A percentile compares a stretch with the other conserved stretches of the same genome.
Conservation (phyloP, 2,329 filamentous ascomycete genomes). For the Penicillium sp. region DNA sequence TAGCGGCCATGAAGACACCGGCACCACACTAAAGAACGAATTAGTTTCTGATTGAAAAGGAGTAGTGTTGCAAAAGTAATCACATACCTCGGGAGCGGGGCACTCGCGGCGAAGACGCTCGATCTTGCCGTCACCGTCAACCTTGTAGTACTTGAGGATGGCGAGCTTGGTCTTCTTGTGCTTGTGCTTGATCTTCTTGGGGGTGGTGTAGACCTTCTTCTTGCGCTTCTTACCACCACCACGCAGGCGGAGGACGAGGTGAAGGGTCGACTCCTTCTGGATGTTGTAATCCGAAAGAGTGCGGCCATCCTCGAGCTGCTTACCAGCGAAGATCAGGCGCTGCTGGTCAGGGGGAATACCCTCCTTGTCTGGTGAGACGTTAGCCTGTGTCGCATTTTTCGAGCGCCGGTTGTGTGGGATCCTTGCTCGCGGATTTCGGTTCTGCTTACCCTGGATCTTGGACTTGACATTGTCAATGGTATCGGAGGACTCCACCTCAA, state of each 20-base stretch:
- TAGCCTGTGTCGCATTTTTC: background rate
- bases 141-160: constrained; percentile 99
- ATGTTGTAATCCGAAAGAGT: constrained; percentile 99
- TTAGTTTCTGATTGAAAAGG: constrained; percentile 33
- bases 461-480: constrained; percentile 99
- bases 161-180: constrained; percentile 99
- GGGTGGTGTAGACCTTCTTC: constrained; percentile 99
- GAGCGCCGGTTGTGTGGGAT: background rate
- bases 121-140: constrained; percentile 99
- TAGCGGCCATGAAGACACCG: constrained; percentile 99
- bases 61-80: background rate
- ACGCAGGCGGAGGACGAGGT: constrained; percentile 96
- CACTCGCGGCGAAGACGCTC: constrained; percentile 99
- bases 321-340: constrained; percentile 99
- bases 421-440: background rate
- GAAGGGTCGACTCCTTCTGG: constrained; percentile 99
- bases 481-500: constrained; percentile 99
- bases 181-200: constrained; percentile 99
- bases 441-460: constrained; percentile 68
- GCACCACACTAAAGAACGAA: constrained; percentile 74
- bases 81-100: constrained; percentile 79
- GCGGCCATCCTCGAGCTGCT: constrained; percentile 99
- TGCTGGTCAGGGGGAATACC: constrained; percentile 99
- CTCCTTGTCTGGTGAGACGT: constrained; percentile 76
- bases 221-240: constrained; percentile 99